These are phyloP conservation scores for Leucoagaricus sp. DNA, from an alignment of 1,284 basidiomycete genomes.

Conservation along the genomic window DNA sequence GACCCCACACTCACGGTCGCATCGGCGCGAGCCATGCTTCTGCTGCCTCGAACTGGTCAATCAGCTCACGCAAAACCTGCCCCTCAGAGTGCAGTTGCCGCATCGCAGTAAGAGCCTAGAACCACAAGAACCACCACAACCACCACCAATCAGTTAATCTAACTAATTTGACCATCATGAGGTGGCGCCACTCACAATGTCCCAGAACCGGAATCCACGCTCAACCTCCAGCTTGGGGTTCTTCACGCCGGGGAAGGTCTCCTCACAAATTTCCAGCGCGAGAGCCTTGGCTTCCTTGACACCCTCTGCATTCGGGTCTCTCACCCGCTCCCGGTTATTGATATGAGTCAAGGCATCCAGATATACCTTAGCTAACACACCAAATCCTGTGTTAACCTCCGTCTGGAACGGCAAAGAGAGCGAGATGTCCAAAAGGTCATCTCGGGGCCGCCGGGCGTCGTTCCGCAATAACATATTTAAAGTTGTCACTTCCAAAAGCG, in stretches of 20 bases:
- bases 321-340: slow-evolving; percentile 76
- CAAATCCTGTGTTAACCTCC: slow-evolving; percentile 98
- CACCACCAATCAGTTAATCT: slow-evolving; percentile 17
- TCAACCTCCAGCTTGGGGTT: slow-evolving; percentile 86
- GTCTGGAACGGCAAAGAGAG: slow-evolving; percentile 91
- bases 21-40: slow-evolving; percentile 92
- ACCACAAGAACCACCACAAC: slow-evolving; percentile 5
- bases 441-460: slow-evolving; percentile 83
- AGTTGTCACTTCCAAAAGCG: slow-evolving; percentile 88
- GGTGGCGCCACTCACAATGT: slow-evolving; percentile 69
- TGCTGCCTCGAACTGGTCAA: slow-evolving; percentile 93
- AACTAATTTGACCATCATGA: slow-evolving; percentile 12
- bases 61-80: slow-evolving; percentile 78
- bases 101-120: slow-evolving; percentile 86
- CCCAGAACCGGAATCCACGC: slow-evolving; percentile 98
- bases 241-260: slow-evolving; percentile 93
- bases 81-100: slow-evolving; percentile 84
- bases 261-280: slow-evolving; percentile 90
- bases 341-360: slow-evolving; percentile 89
- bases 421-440: slow-evolving; percentile 92
- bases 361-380: slow-evolving; percentile 95
- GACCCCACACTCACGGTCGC: slow-evolving; percentile 63
- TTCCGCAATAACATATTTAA: slow-evolving; percentile 90
- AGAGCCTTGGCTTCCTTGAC: slow-evolving; percentile 84
- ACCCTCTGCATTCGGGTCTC: slow-evolving; percentile 72